Evolutionary conservation across 352 stramenopile species (phyloP).

Genomic region (Aphanomyces invadans): DNA sequence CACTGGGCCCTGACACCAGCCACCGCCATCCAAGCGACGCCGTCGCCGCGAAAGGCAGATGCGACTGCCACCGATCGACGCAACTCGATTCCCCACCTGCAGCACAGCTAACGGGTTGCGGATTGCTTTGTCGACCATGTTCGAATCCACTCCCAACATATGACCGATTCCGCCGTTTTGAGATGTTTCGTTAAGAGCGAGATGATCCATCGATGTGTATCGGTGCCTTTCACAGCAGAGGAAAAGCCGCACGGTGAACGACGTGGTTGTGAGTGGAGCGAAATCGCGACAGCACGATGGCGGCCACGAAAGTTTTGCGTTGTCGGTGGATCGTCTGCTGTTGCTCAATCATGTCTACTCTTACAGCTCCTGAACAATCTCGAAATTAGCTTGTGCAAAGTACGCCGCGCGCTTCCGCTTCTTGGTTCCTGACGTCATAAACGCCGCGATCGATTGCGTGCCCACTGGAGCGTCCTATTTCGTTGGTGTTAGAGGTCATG

Average conservation of each 20-base stretch:
- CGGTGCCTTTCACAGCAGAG: no score
- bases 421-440: slow-evolving; percentile 40
- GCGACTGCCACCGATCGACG: slow-evolving; percentile 2
- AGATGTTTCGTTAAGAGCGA: no score
- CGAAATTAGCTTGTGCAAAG: slow-evolving; percentile 4
- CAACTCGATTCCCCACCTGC: neutral
- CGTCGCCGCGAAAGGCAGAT: neutral
- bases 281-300: no score
- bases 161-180: no score
- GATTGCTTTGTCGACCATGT: no score
- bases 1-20: neutral
- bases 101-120: neutral
- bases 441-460: slow-evolving; percentile 75
- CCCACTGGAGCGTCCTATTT: slow-evolving; percentile 45
- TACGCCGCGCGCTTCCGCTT: slow-evolving; percentile 22
- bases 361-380: slow-evolving; percentile 16
- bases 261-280: no score
- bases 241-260: no score
- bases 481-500: neutral
- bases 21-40: neutral
- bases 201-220: no score
- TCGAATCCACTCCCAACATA: no score
- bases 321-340: no score
- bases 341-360: no score
- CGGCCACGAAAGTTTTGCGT: no score